Percentiles rank a stretch among this genome's conserved stretches.
Conservation (phyloP, 805 yeast species). For the Zygosaccharomyces pseudorouxii region DNA sequence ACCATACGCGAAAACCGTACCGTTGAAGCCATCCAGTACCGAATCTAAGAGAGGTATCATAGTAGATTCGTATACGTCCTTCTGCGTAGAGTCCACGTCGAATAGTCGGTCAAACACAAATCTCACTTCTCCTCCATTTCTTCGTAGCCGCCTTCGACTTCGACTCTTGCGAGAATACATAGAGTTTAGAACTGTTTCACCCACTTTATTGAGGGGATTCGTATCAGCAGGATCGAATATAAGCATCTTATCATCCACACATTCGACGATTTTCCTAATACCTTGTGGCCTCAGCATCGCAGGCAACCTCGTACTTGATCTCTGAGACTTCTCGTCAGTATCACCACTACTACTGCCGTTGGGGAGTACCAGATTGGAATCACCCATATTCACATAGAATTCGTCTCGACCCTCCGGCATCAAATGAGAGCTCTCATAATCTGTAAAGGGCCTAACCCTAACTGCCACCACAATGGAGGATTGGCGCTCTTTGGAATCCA, state of each 20-base stretch:
- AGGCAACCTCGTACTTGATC: slow-evolving; percentile 9
- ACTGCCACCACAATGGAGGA: slow-evolving; percentile 75
- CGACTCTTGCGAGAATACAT: slow-evolving; percentile 24
- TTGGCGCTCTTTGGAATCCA: slow-evolving; percentile 24
- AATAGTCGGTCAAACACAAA: slow-evolving; percentile 80
- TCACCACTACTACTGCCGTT: not conserved
- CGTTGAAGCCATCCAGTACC: slow-evolving; percentile 78
- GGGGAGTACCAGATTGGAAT: slow-evolving; percentile 19
- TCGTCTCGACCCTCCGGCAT: slow-evolving; percentile 36
- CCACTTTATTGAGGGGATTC: slow-evolving; percentile 45
- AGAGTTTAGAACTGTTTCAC: slow-evolving; percentile 29
- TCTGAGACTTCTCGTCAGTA: slow-evolving; percentile 11
- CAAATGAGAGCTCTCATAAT: slow-evolving; percentile 47
- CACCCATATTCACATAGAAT: slow-evolving; percentile 12
- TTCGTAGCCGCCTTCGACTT: slow-evolving; percentile 20
- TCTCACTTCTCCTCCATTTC: slow-evolving; percentile 50
- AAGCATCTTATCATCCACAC: slow-evolving; percentile 80
- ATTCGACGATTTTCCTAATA: slow-evolving; percentile 65
- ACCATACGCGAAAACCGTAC: slow-evolving; percentile 93
- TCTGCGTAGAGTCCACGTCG: slow-evolving; percentile 60
- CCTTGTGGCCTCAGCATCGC: slow-evolving; percentile 40
- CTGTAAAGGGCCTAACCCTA: slow-evolving; percentile 79
- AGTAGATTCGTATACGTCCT: slow-evolving; percentile 61
- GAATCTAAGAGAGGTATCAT: slow-evolving; percentile 68
- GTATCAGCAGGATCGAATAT: slow-evolving; percentile 80